Evolutionary conservation across 169 alveolate genomes (phyloP), one percentile per base, ranked within the genome.

Genomic region (Plasmodium knowlesi): DNA sequence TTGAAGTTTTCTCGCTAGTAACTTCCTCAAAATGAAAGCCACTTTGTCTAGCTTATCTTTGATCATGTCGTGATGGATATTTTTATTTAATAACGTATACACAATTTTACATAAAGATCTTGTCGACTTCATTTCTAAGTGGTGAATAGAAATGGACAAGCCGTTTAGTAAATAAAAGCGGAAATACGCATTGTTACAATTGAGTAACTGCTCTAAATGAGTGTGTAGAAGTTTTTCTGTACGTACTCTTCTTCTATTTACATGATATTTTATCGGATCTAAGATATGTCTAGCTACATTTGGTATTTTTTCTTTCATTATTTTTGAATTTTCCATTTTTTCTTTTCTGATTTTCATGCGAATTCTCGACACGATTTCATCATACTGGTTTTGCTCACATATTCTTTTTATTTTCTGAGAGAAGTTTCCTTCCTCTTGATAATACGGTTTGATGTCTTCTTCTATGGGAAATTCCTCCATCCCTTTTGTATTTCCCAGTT

Each of bases 361-460:
- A 39, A 96, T 96, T 76, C 97, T 78, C 22, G 97, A 96, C 8
- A 96, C 97, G 1, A 96, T 89, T 88, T 96, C 97, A 80, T 96
- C 97, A 84, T 95, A 95, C 61, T 89, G 91, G 84, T 95, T 96
- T 70, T 94, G 94, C 41, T 92, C 96, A 30, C 94, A 93, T 82
- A 95, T 71, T 61, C 54, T 86, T 41, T 86, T 57, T 39, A 86
- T 86, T 86, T 86, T 86, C 19, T 86, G 46, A 22, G 86, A 43
- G 67, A 86, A 86, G 19, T 54, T 39, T 5, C 93, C 93, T 10
- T 86, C 93, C 78, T 86, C 46, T 76, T 86, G 82, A 43, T 86
- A 86, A 41, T 86, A 76, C 22, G 93, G 93, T 74, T 86, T 86
- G 30, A 86, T 86, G 30, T 86, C 85, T 76, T 86, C 93, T 76